Base-by-base conservation (phyloP, 2,329 filamentous ascomycete genomes). In the Hymenoscyphus linearis region DNA sequence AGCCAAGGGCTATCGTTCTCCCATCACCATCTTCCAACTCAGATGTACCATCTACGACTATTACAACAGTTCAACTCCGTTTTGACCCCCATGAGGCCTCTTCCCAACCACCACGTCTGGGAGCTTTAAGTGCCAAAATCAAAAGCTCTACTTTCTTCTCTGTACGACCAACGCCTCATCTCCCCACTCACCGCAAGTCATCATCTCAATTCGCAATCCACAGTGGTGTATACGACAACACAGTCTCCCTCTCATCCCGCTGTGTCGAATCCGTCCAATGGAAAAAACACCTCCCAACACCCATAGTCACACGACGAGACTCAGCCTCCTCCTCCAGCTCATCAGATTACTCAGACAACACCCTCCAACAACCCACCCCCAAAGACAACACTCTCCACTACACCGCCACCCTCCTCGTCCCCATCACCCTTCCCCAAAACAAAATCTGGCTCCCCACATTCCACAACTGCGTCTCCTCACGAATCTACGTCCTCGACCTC, bases 401-500 rank as follows among this genome's bases (percentile, higher is more conserved):
- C 74, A 85, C 83, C 2, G 79, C 86, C 6, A 77, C 77, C n/a
- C 75, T 90, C 37, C 71, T 87, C 1, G 81, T 89, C 1, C 87
- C 87, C 0, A 76, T 90, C 68, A 80, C 80, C 0, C 78, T 89
- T 0, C 86, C 87, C 0, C 68, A 71, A n/a, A 76, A 76, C 64
- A 88, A 86, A 67, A 76, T 80, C 27, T 88, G 88, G 71, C 75
- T 88, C 22, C 88, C 87, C 1, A 87, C 86, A 2, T 91, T 90
- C 75, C 85, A 89, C 75, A 80, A 82, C 44, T 91, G 87, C 71
- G 79, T 90, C 58, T 76, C 85, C 52, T 85, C 83, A n/a, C 80
- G 88, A 58, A 75, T 79, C 18, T 90, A 91, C 71, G 73, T 77
- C 3, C 78, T 91, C 14, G 81, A 85, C 58, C 74, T 90, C 60